Evolutionary conservation across 495 filamentous ascomycete genomes (phyloP).

Genomic region (Podospora fimiseda): DNA sequence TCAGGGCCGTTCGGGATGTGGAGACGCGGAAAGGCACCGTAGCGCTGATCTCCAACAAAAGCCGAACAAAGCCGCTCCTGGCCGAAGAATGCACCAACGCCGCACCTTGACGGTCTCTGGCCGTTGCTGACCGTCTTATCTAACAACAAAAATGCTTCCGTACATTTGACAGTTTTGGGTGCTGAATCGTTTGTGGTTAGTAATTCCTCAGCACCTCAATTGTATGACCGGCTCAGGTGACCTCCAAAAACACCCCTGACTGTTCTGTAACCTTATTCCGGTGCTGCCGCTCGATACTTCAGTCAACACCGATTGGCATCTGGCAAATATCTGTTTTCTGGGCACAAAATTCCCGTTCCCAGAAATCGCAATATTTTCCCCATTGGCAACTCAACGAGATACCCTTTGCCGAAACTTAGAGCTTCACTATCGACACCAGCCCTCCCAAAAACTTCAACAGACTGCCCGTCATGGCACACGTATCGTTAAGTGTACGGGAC

Average conservation of each 20-base stretch:
- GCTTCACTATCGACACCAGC: not conserved
- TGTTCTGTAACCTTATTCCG: not conserved
- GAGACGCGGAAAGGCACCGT: conserved; percentile 27
- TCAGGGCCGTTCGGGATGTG: conserved; percentile 7
- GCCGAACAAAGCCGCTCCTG: conserved; percentile 27
- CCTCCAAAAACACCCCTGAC: not conserved
- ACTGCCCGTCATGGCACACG: conserved; percentile 34
- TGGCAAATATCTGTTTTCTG: not conserved
- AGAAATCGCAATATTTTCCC: too few species aligned
- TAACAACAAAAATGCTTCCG: not conserved
- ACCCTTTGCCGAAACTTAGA: not conserved
- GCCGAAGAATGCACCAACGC: conserved; percentile 18
- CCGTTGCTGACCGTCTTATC: conserved; percentile 10
- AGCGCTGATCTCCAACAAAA: conserved; percentile 15
- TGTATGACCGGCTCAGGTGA: not conserved
- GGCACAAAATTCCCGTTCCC: not conserved
- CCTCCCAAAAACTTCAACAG: not conserved
- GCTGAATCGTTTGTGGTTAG: conserved; percentile 3
- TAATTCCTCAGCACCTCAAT: not conserved
- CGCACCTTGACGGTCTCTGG: conserved; percentile 1
- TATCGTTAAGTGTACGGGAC: conserved; percentile 62
- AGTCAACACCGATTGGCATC: not conserved
- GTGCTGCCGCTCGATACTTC: not conserved
- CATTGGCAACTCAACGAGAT: not conserved
- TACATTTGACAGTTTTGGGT: not conserved